phyloP scores from a whole-genome alignment of 1,139 yeast species.

The Scheffersomyces illinoinensis region DNA sequence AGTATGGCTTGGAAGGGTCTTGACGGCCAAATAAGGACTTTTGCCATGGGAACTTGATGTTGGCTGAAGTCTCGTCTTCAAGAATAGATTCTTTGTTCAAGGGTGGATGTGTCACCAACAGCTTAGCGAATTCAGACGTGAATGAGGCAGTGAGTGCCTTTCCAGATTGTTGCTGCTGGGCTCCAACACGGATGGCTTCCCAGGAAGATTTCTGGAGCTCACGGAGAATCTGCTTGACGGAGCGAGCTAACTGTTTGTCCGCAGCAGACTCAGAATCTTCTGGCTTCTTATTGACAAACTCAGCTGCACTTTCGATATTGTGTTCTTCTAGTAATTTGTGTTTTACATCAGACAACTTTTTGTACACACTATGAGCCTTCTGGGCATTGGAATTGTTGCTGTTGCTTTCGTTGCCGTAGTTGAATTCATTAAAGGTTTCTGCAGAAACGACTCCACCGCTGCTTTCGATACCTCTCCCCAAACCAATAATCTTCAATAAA shows the following conservation, averaged over 20 bases:
- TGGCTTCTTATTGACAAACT: conserved; percentile 34
- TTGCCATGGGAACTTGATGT: conserved; percentile 72
- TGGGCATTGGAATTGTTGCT: conserved; percentile 18
- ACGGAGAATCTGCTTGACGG: conserved; percentile 54
- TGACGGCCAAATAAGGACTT: conserved; percentile 74
- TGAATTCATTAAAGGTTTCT: conserved; percentile 18
- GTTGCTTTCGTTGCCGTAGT: conserved; percentile 14
- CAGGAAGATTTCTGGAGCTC: conserved; percentile 54
- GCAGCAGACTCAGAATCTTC: conserved; percentile 34
- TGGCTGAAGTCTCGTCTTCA: conserved; percentile 56
- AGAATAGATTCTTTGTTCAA: conserved; percentile 53
- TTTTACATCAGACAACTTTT: conserved; percentile 25
- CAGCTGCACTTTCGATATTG: conserved; percentile 17
- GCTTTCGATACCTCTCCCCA: conserved; percentile 11
- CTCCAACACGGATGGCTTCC: conserved; percentile 49
- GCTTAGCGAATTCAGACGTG: conserved; percentile 58
- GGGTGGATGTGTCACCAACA: conserved; percentile 47
- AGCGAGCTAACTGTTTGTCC: conserved; percentile 43
- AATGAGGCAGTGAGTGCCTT: conserved; percentile 38
- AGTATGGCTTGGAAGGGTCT: conserved; percentile 76
- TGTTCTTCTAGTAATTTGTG: conserved; percentile 26
- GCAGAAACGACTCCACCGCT: conserved; percentile 17
- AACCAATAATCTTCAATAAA: conserved; percentile 39
- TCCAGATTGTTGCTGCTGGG: conserved; percentile 28
- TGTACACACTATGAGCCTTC: conserved; percentile 35